A percentile compares a stretch with the other conserved stretches of the same genome.
These are phyloP conservation scores for Macrocystidia cucumis DNA, from an alignment of 1,284 basidiomycete species.

Conservation along the genomic window DNA sequence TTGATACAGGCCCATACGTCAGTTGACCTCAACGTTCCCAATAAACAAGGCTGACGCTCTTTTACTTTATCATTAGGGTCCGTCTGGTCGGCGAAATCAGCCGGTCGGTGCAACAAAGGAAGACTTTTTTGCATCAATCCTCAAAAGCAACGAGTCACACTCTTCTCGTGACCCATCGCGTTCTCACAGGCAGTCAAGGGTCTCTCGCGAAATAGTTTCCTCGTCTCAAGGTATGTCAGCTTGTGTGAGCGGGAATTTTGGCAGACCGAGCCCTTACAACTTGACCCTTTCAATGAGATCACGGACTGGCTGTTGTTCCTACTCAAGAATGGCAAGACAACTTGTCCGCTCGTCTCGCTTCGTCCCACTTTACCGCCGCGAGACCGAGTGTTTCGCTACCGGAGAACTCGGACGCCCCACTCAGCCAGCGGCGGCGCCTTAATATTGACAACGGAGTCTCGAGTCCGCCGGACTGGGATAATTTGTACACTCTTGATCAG, in stretches of 20 bases:
- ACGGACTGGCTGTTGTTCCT: slow-evolving; percentile 51
- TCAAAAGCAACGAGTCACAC: slow-evolving; percentile 47
- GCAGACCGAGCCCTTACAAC: not conserved
- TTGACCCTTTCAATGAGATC: slow-evolving; percentile 41
- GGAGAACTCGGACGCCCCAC: slow-evolving; percentile 18
- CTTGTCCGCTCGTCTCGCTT: slow-evolving; percentile 45
- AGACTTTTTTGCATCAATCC: slow-evolving; percentile 66
- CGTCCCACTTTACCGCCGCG: slow-evolving; percentile 13
- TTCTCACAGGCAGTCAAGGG: slow-evolving; percentile 63
- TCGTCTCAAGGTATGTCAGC: slow-evolving; percentile 42
- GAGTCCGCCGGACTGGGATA: slow-evolving; percentile 29
- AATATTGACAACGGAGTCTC: too few species aligned
- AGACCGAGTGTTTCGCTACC: slow-evolving; percentile 8
- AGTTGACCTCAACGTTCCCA: slow-evolving; percentile 14
- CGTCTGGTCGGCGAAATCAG: slow-evolving; percentile 47
- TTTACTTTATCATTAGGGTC: too few species aligned
- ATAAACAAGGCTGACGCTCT: slow-evolving; percentile 6
- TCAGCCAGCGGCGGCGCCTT: slow-evolving; percentile 36
- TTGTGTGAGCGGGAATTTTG: too few species aligned
- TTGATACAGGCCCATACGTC: slow-evolving; percentile 72
- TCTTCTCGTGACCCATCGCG: slow-evolving; percentile 48
- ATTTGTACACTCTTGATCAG: slow-evolving; percentile 47
- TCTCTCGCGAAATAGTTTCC: slow-evolving; percentile 72
- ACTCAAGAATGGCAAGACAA: slow-evolving; percentile 74
- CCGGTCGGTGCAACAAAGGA: slow-evolving; percentile 48